Base-by-base conservation (phyloP, 2,329 filamentous ascomycete genomes). In the Parascedosporium putredinis region DNA sequence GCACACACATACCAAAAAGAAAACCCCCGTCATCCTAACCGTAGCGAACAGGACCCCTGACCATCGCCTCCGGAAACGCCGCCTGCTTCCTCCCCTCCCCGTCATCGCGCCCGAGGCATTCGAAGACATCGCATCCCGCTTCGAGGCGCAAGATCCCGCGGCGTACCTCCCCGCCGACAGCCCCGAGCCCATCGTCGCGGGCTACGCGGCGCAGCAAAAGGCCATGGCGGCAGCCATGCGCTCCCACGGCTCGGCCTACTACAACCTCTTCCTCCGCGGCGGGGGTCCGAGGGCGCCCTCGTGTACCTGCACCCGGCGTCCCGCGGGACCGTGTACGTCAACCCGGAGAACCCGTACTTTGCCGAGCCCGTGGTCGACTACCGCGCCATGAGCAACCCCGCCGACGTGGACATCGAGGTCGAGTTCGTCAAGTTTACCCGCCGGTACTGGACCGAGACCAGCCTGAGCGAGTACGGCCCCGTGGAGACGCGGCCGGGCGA, bases 141-240 rank as follows among this genome's bases (percentile, higher is more conserved):
- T 57, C 38, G 51, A 50, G 24, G 51, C 57, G 40, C 47, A 53
- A 29, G 53, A 54, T 18, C 53, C 55, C 18, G 50, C 54, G 2
- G 36, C 52, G 18, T 53, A 55, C 45, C 57, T 58, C 23, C 55
- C 54, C 16, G 23, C 45, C 43, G 51, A 34, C 50, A 51, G 54
- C 22, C 25, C 42, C 4, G 36, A 55, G 40, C 50, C 56, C 46
- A 56, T 60, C 43, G 50, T 56, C 1, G 56, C 56, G 8, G 58
- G 58, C 18, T 59, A 70, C 44, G 71, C 69, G 53, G 67, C 69
- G 8, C 42, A 47, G 45, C 27, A 47, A 36, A 47, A 47, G 14
- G 27, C 25, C 45, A 47, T 47, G 45, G 45, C 45, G 8, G 45
- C 45, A 3, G 45, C 45, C 5, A 47, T 47, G 45, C 45, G 45